phyloP scores from a whole-genome alignment of 371 early-diverging fungal genomes.

The Mortierella sp. region DNA sequence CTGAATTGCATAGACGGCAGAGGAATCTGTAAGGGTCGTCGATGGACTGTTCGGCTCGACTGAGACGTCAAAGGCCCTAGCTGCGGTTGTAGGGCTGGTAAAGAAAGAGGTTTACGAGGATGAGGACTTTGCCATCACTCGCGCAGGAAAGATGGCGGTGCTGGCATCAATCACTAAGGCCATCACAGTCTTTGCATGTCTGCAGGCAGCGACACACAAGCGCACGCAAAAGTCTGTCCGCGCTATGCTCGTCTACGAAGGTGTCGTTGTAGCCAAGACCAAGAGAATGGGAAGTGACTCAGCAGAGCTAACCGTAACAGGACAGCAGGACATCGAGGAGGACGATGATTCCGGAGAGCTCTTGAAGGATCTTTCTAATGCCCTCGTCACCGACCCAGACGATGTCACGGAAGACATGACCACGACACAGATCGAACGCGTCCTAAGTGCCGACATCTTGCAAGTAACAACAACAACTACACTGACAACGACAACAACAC shows the following conservation, averaged over 20 bases:
- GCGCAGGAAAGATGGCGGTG: slow-evolving; percentile 75
- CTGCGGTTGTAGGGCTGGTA: slow-evolving; percentile 83
- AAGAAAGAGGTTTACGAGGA: slow-evolving; percentile 80
- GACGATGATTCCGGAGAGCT: slow-evolving; percentile 35
- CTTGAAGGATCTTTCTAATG: slow-evolving; percentile 45
- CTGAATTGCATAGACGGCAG: slow-evolving; percentile 75
- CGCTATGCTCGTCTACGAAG: slow-evolving; percentile 64
- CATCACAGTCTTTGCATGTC: slow-evolving; percentile 84
- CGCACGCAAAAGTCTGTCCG: slow-evolving; percentile 63
- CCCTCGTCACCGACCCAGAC: slow-evolving; percentile 45
- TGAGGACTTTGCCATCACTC: slow-evolving; percentile 72
- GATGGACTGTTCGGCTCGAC: slow-evolving; percentile 94
- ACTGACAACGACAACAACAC: slow-evolving; percentile 49
- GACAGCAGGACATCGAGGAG: slow-evolving; percentile 10
- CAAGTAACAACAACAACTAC: slow-evolving; percentile 50
- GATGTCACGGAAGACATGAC: slow-evolving; percentile 54
- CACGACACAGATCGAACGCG: slow-evolving; percentile 50
- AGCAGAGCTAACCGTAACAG: slow-evolving; percentile 14
- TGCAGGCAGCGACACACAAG: slow-evolving; percentile 83
- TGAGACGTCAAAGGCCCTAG: slow-evolving; percentile 89
- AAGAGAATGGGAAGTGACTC: slow-evolving; percentile 33
- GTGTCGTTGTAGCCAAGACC: slow-evolving; percentile 60
- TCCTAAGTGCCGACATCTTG: slow-evolving; percentile 48
- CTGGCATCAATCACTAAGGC: slow-evolving; percentile 83
- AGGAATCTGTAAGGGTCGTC: slow-evolving; percentile 89